Conservation (phyloP, 2,329 filamentous ascomycete species). For the Byssothecium circinans region DNA sequence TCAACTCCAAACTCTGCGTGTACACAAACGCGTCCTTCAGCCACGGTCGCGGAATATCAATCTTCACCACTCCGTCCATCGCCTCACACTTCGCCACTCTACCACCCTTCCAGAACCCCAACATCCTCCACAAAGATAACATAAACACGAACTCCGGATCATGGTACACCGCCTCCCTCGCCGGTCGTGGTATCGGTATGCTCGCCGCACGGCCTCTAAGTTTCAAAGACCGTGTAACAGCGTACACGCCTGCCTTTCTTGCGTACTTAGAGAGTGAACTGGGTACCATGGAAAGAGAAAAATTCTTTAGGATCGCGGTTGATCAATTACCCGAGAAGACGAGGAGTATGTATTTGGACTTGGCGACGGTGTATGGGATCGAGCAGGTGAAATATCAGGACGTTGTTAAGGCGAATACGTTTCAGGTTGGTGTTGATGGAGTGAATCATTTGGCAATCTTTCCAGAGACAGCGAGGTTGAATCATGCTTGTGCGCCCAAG, state of each 20-base stretch:
- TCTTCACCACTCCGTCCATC: conserved; percentile 37
- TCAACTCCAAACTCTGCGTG: conserved; percentile 32
- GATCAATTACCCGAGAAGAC: conserved; percentile 25
- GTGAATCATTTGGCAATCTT: conserved; percentile 40
- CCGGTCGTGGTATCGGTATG: conserved; percentile 37
- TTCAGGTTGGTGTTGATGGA: conserved; percentile 30
- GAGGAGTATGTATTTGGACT: conserved; percentile 18
- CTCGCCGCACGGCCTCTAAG: conserved; percentile 23
- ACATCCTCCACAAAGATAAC: conserved; percentile 3
- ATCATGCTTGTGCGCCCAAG: conserved; percentile 47
- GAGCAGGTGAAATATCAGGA: conserved; percentile 32
- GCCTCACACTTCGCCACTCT: conserved; percentile 25
- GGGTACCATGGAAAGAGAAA: conserved; percentile 29
- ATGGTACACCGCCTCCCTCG: conserved; percentile 26
- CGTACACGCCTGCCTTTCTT: conserved; percentile 35
- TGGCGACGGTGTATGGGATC: conserved; percentile 33
- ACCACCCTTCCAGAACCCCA: conserved; percentile 24
- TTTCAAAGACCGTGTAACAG: conserved; percentile 29
- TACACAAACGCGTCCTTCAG: conserved; percentile 33
- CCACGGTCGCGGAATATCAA: conserved; percentile 35
- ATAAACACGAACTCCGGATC: conserved; percentile 23
- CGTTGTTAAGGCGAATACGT: conserved; percentile 41
- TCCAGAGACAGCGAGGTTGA: conserved; percentile 45
- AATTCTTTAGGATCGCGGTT: conserved; percentile 29
- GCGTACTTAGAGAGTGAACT: conserved; percentile 35